phyloP scores from a whole-genome alignment of 345 rosid species.

The Lepidium didymum region DNA sequence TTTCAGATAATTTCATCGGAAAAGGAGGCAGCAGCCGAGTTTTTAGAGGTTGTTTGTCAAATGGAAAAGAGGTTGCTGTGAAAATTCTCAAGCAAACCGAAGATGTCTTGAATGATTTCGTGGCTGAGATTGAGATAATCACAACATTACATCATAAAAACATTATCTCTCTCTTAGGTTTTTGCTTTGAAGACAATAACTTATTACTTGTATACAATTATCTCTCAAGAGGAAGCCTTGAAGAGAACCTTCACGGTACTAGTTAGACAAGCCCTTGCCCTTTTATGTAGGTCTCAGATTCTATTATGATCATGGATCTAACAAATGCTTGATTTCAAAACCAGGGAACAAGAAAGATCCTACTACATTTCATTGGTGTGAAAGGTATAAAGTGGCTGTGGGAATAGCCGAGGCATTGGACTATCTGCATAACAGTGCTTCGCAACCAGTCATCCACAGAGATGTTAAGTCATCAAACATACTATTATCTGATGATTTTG shows the following conservation, averaged over 20 bases:
- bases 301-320: not conserved
- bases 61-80: constrained; percentile 86
- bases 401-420: constrained; percentile 89
- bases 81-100: constrained; percentile 77
- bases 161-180: constrained; percentile 71
- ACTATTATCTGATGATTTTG: constrained; percentile 75
- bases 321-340: constrained; percentile 1
- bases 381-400: constrained; percentile 77
- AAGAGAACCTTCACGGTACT: constrained; percentile 93
- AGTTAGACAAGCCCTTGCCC: not conserved
- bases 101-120: constrained; percentile 61
- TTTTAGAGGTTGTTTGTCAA: constrained; percentile 67
- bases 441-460: constrained; percentile 69
- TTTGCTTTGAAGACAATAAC: constrained; percentile 66
- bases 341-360: constrained; percentile 59
- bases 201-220: constrained; percentile 77
- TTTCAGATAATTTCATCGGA: constrained; percentile 78
- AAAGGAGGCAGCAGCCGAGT: constrained; percentile 93
- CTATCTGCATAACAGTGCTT: constrained; percentile 63
- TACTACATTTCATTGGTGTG: constrained; percentile 59
- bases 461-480: constrained; percentile 98
- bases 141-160: constrained; percentile 71
- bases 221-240: constrained; percentile 87
- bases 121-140: constrained; percentile 74
- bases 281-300: not conserved